Percentiles rank a stretch among this genome's conserved stretches.
These are phyloP conservation scores for Pisolithus albus DNA, from an alignment of 768 basidiomycete species.

Conservation along the genomic window DNA sequence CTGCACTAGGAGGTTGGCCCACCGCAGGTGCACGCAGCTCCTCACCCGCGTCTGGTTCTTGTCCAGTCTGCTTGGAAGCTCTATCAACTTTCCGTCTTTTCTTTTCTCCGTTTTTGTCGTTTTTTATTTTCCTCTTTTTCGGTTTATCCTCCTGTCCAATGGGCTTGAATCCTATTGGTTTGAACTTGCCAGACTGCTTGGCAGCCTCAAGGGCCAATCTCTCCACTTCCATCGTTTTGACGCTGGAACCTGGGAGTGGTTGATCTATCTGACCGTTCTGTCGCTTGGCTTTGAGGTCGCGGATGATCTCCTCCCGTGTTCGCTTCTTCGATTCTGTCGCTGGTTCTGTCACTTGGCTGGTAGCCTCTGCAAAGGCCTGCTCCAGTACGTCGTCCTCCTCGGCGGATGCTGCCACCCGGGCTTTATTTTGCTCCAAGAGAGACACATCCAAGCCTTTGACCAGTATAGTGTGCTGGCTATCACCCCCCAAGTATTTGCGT, in stretches of 20 bases:
- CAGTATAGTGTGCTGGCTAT: constrained; percentile 77
- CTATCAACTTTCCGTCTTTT: constrained; percentile 51
- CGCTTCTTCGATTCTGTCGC: constrained; percentile 46
- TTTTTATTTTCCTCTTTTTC: constrained; percentile 40
- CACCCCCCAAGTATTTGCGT: constrained; percentile 75
- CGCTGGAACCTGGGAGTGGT: constrained; percentile 6
- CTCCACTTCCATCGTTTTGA: constrained; percentile 11
- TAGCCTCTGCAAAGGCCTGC: constrained; percentile 52
- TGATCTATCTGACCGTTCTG: constrained; percentile 21
- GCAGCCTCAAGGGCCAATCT: constrained; percentile 29
- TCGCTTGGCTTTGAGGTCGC: constrained; percentile 63
- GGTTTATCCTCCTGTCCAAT: constrained; percentile 40
- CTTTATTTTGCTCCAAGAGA: constrained; percentile 78
- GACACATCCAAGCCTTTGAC: constrained; percentile 89
- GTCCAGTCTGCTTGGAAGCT: constrained; percentile 16
- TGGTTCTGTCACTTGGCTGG: constrained; percentile 18
- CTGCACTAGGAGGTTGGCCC: constrained; percentile 7
- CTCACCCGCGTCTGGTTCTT: background rate
- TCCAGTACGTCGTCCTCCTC: constrained; percentile 82
- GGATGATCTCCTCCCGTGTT: constrained; percentile 70
- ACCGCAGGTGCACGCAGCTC: background rate
- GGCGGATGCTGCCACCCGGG: constrained; percentile 46
- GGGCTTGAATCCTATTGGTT: constrained; percentile 59
- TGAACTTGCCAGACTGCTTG: constrained; percentile 40
- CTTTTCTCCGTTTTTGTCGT: constrained; percentile 39